These are phyloP conservation scores for Lunularia cruciata DNA, from an alignment of 225 moss, liverwort and hornwort species.

Conservation along the genomic window DNA sequence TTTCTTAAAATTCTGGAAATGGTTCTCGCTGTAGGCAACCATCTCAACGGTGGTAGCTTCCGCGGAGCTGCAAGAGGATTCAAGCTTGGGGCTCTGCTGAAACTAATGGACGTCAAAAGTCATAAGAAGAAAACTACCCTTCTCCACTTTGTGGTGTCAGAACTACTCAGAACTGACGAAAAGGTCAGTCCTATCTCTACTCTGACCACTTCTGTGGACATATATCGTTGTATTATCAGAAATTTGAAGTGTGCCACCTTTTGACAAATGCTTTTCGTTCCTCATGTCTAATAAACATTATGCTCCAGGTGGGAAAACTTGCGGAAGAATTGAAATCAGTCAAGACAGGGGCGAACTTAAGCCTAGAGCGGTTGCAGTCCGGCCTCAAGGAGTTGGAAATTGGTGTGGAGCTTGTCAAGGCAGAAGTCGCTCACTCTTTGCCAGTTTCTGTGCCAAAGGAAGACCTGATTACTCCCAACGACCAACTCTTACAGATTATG, in stretches of 20 bases:
- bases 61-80: conserved; percentile 83
- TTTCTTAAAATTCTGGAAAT: conserved; percentile 89
- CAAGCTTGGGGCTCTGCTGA: conserved; percentile 74
- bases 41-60: conserved; percentile 82
- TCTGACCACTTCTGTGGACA: neutral
- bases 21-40: conserved; percentile 82
- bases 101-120: conserved; percentile 92
- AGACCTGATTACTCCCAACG: neutral
- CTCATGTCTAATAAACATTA: neutral
- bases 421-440: conserved; percentile 34
- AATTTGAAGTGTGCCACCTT: neutral
- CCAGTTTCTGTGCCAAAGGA: neutral
- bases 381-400: conserved; percentile 61
- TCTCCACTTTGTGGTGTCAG: conserved; percentile 81
- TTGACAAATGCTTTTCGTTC: neutral
- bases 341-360: conserved; percentile 73
- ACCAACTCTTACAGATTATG: conserved; percentile 50
- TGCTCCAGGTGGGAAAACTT: conserved; percentile 51
- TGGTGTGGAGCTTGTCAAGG: conserved; percentile 54
- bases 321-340: conserved; percentile 70
- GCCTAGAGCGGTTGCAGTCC: conserved; percentile 65
- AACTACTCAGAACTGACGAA: conserved; percentile 62
- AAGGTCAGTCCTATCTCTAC: conserved; percentile 34
- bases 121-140: conserved; percentile 72
- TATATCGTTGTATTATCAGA: neutral